Base-by-base conservation (phyloP, 176 grass and related monocot genomes). In the Bothriochloa decipiens region DNA sequence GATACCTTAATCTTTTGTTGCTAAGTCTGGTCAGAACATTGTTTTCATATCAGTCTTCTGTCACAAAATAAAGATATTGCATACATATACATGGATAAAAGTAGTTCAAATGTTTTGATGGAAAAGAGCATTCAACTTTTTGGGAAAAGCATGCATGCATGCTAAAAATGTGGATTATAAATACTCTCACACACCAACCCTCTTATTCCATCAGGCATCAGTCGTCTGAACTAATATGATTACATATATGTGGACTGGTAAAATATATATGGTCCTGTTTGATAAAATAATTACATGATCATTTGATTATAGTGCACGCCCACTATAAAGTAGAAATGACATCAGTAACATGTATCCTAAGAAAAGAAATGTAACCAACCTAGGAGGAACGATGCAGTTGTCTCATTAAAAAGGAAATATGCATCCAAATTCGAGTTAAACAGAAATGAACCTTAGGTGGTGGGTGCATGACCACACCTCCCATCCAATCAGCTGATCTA, bases 1-100 rank as follows among this genome's bases (percentile, higher is more conserved):
- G 33, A 80, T 85, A 68, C 41, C 43, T 68, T 80, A 49, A 36
- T 68, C 46, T 80, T 80, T 41, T 80, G 55, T 77, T 82, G 40
- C 42, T 27, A 89, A 15, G 32, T 82, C 25, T 58, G 65, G 53
- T 77, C 57, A 58, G 11, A 81, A 85, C 20, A 72, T 70, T 18
- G 66, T 25, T 41, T 13, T 41, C 17, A 60, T 14, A 81, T 41
- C 29, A 73, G 41, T 73, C 13, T 20, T 76, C 14, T 81, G 28
- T 39, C 5, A 17, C 25, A 78, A 66, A 63, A 81, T 5, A 75
- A 70, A 81, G 4, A 75, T 37, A 46, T 22, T 81, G 13, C 41
- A 76, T 28, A 37, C 3, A 22, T 29, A 6, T 2, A 62, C 39
- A 43, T 43, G 20, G 13, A 20, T 11, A 63, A 10, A 36, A 67